A percentile compares a stretch with the other conserved stretches of the same genome.
Evolutionary conservation across 2,329 filamentous ascomycete genomes (phyloP).

Genomic region (Exophiala dermatitidis): DNA sequence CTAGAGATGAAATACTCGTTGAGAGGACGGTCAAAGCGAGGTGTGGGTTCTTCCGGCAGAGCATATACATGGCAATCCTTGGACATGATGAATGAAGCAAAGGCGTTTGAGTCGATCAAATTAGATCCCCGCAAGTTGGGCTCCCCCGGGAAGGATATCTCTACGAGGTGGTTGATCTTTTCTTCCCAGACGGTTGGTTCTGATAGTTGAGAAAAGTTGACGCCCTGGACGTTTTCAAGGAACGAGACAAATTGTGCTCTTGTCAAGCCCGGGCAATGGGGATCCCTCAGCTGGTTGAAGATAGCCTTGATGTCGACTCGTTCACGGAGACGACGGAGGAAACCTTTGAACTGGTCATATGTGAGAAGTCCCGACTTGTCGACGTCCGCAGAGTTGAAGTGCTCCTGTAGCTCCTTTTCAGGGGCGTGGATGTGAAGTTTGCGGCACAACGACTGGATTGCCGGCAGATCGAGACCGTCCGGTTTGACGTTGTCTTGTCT

Average conservation of each 20-base stretch:
- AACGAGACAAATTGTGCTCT: slow-evolving; percentile 69
- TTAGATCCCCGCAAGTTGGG: slow-evolving; percentile 3
- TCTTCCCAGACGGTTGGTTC: slow-evolving; percentile 19
- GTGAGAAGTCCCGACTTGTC: slow-evolving; percentile 59
- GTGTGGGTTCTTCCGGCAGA: slow-evolving; percentile 50
- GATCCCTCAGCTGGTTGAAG: slow-evolving; percentile 55
- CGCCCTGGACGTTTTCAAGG: slow-evolving; percentile 63
- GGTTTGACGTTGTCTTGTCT: slow-evolving; percentile 48
- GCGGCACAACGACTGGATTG: slow-evolving; percentile 76
- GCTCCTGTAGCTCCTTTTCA: slow-evolving; percentile 61
- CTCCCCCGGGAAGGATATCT: slow-evolving; percentile 13
- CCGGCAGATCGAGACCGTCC: slow-evolving; percentile 67
- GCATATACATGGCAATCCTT: slow-evolving; percentile 62
- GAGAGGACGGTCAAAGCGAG: slow-evolving; percentile 69
- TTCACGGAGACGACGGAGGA: slow-evolving; percentile 75
- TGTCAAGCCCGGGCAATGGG: slow-evolving; percentile 58
- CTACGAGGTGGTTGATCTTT: slow-evolving; percentile 20
- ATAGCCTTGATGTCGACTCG: slow-evolving; percentile 72
- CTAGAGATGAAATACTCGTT: slow-evolving; percentile 98
- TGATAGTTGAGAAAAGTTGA: slow-evolving; percentile 61
- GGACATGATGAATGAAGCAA: slow-evolving; percentile 71
- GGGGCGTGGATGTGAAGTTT: slow-evolving; percentile 89
- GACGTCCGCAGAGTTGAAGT: slow-evolving; percentile 67
- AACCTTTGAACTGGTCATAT: slow-evolving; percentile 74
- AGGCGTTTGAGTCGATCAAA: slow-evolving; percentile 66